phyloP scores from a whole-genome alignment of 2,329 filamentous ascomycete species.

The Apiospora malaysiana region DNA sequence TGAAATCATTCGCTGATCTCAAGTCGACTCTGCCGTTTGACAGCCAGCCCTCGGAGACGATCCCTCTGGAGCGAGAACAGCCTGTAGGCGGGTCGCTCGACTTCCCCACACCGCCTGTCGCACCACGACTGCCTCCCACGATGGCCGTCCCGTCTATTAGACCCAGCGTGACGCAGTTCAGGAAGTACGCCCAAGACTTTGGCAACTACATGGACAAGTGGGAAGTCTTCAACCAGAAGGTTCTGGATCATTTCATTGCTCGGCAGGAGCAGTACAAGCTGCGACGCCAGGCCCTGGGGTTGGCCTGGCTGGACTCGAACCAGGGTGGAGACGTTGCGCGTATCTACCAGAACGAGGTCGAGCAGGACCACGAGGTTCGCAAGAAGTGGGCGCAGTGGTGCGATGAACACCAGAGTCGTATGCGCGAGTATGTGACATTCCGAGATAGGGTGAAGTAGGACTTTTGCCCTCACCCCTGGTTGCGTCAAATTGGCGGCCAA shows the following conservation, averaged over 20 bases:
- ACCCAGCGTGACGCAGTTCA: constrained; percentile 51
- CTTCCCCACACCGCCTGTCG: constrained; percentile 55
- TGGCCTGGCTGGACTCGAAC: constrained; percentile 50
- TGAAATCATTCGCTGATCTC: constrained; percentile 61
- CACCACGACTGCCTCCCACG: constrained; percentile 53
- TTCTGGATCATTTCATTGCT: constrained; percentile 62
- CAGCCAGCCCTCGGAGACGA: constrained; percentile 53
- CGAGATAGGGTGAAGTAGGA: constrained; percentile 49
- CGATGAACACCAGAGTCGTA: constrained; percentile 62
- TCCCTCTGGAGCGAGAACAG: constrained; percentile 44
- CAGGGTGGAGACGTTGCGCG: constrained; percentile 48
- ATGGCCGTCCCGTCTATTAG: constrained; percentile 51
- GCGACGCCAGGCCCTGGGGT: constrained; percentile 48
- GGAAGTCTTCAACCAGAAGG: constrained; percentile 55
- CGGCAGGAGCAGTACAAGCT: constrained; percentile 52
- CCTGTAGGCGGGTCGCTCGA: constrained; percentile 43
- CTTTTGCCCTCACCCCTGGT: constrained; percentile 17
- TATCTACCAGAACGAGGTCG: constrained; percentile 65
- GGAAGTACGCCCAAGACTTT: constrained; percentile 60
- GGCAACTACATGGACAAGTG: constrained; percentile 59
- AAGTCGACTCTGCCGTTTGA: constrained; percentile 63
- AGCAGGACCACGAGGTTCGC: constrained; percentile 69
- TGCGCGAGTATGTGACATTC: constrained; percentile 62
- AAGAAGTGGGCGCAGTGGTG: constrained; percentile 65
- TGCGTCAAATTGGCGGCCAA: background rate